Conservation (phyloP, 1,284 basidiomycete genomes). For the Gomphus bonarii region DNA sequence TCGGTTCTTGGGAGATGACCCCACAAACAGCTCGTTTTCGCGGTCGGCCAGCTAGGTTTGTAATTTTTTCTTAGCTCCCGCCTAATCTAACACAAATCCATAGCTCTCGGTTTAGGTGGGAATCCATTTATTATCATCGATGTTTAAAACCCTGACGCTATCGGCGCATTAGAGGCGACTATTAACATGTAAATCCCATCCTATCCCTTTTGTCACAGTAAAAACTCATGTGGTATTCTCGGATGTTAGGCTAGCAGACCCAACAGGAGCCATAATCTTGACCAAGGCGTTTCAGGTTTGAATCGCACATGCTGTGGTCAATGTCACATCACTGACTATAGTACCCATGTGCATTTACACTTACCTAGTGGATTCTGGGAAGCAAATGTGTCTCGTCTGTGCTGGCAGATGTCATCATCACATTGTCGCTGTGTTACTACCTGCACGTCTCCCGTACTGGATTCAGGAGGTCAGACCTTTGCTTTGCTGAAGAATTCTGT, state of each 20-base stretch:
- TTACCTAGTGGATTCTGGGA: neutral
- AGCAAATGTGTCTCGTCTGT: neutral
- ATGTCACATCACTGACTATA: neutral
- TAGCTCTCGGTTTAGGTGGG: slow-evolving; percentile 1
- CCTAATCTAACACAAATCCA: neutral
- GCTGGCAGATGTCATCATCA: neutral
- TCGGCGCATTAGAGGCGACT: neutral
- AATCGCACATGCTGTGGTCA: neutral
- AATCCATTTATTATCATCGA: neutral
- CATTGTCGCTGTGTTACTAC: neutral
- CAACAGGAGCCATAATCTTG: neutral
- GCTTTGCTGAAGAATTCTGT: neutral
- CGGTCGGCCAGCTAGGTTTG: neutral
- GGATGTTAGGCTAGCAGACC: neutral
- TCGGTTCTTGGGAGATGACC: neutral
- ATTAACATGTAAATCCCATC: neutral
- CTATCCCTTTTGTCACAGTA: neutral
- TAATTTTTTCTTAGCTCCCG: neutral
- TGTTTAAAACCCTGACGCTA: neutral
- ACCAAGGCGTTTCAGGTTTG: neutral
- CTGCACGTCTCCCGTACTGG: slow-evolving; percentile 2
- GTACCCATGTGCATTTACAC: neutral
- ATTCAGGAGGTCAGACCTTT: neutral
- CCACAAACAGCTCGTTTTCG: neutral
- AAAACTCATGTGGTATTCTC: neutral